Conservation (phyloP, 176 grass and related monocot species). For the barley (Hordeum vulgare) region DNA sequence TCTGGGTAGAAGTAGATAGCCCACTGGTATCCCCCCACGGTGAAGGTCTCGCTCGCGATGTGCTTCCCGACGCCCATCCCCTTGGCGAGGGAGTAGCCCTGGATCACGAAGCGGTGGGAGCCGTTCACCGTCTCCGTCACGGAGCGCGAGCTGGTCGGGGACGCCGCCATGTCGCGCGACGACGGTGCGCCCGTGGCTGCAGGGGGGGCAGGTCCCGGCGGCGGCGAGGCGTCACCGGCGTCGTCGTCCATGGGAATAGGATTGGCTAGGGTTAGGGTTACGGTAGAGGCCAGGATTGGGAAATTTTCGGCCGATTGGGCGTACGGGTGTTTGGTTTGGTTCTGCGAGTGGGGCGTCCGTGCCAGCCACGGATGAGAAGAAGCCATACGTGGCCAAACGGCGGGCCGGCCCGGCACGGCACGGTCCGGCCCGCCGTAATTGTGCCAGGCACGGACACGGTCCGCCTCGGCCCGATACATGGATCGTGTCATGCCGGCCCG, state of each 20-base stretch:
- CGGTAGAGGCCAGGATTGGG: neutral
- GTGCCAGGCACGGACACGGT: too few species aligned
- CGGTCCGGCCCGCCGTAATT: too few species aligned
- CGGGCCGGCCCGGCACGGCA: too few species aligned
- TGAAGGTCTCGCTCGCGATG: conserved; percentile 63
- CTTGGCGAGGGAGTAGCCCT: conserved; percentile 65
- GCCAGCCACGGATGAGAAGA: too few species aligned
- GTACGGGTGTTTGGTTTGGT: neutral
- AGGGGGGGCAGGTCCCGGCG: neutral
- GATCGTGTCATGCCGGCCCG: too few species aligned
- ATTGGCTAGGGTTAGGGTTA: conserved; percentile 37
- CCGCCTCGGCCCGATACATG: too few species aligned
- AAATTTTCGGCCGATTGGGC: neutral
- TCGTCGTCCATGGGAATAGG: conserved; percentile 30
- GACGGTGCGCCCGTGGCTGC: neutral
- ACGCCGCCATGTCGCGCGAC: conserved; percentile 47
- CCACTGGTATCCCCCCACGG: conserved; percentile 54
- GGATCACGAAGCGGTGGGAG: conserved; percentile 65
- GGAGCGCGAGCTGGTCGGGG: conserved; percentile 81
- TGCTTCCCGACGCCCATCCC: conserved; percentile 59
- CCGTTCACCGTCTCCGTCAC: conserved; percentile 70
- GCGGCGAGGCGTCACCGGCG: conserved; percentile 32
- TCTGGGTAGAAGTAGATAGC: conserved; percentile 83
- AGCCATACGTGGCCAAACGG: too few species aligned
- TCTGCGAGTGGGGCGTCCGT: neutral